These are phyloP conservation scores for Phyllosticta ampelicida DNA, from an alignment of 2,329 filamentous ascomycete species.

Conservation along the genomic window DNA sequence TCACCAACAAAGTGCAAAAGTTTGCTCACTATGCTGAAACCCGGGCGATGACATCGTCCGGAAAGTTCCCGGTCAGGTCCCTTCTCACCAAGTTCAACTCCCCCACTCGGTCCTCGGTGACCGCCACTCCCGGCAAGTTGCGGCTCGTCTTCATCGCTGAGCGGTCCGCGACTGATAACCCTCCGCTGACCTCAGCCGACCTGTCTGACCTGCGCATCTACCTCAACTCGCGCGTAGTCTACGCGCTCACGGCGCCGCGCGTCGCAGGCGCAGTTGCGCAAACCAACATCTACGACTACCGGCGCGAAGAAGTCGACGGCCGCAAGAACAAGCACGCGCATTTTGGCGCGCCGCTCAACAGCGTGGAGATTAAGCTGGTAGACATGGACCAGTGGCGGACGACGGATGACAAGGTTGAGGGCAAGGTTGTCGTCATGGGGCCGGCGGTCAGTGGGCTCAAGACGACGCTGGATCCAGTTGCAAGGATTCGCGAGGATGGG, in stretches of 20 bases:
- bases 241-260: slow-evolving; percentile 68
- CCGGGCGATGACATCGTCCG: slow-evolving; percentile 53
- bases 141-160: slow-evolving; percentile 75
- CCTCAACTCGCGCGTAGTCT: slow-evolving; percentile 68
- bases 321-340: slow-evolving; percentile 43
- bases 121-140: slow-evolving; percentile 58
- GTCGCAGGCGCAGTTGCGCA: slow-evolving; percentile 89
- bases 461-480: slow-evolving; percentile 49
- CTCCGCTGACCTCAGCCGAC: slow-evolving; percentile 55
- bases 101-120: slow-evolving; percentile 47
- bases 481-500: slow-evolving; percentile 14
- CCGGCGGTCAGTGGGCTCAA: slow-evolving; percentile 62
- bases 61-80: slow-evolving; percentile 60
- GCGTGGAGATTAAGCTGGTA: slow-evolving; percentile 64
- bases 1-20: slow-evolving; percentile 53
- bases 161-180: slow-evolving; percentile 44
- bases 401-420: slow-evolving; percentile 42
- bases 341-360: slow-evolving; percentile 73
- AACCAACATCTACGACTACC: slow-evolving; percentile 80
- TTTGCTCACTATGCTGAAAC: slow-evolving; percentile 62
- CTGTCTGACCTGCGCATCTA: slow-evolving; percentile 76
- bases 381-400: slow-evolving; percentile 52
- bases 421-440: slow-evolving; percentile 59
- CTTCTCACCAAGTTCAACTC: slow-evolving; percentile 53
- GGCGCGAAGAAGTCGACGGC: slow-evolving; percentile 37